Conservation (phyloP, 2,329 filamentous ascomycete species). For the Hypoxylon sp. region DNA sequence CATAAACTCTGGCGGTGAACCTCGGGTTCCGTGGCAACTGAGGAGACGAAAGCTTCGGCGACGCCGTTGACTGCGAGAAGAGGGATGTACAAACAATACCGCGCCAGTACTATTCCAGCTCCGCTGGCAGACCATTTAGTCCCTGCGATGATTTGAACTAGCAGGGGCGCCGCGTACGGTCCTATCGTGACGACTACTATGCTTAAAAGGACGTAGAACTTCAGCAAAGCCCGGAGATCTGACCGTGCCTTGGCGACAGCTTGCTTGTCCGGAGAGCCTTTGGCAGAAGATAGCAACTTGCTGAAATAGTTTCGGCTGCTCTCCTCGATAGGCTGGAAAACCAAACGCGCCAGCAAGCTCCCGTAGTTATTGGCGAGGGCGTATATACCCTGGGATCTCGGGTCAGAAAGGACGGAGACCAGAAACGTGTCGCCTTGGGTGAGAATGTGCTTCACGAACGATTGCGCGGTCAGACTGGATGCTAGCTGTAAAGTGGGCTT, state of each 20-base stretch:
- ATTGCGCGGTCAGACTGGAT: conserved; percentile 88
- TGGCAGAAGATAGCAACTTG: conserved; percentile 70
- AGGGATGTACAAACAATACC: conserved; percentile 94
- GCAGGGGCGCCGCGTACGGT: conserved; percentile 78
- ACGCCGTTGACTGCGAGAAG: conserved; percentile 93
- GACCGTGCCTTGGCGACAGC: conserved; percentile 58
- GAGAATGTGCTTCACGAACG: conserved; percentile 89
- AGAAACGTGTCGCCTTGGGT: conserved; percentile 95
- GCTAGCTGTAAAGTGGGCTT: conserved; percentile 78
- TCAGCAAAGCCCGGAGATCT: conserved; percentile 75
- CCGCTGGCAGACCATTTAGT: conserved; percentile 79
- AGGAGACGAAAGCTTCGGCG: conserved; percentile 91
- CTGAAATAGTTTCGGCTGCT: conserved; percentile 92
- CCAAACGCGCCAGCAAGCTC: conserved; percentile 84
- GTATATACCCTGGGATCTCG: conserved; percentile 89
- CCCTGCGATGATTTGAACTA: conserved; percentile 83
- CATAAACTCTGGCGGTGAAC: conserved; percentile 82
- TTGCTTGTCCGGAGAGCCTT: conserved; percentile 41
- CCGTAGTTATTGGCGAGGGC: conserved; percentile 96
- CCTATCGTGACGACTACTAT: conserved; percentile 77
- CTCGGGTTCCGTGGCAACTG: conserved; percentile 81
- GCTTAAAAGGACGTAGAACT: conserved; percentile 80
- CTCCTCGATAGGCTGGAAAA: conserved; percentile 97
- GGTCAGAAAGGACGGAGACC: conserved; percentile 80
- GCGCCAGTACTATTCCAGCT: conserved; percentile 78